Conservation (phyloP, 352 stramenopile genomes). For the Phytophthora citricola region DNA sequence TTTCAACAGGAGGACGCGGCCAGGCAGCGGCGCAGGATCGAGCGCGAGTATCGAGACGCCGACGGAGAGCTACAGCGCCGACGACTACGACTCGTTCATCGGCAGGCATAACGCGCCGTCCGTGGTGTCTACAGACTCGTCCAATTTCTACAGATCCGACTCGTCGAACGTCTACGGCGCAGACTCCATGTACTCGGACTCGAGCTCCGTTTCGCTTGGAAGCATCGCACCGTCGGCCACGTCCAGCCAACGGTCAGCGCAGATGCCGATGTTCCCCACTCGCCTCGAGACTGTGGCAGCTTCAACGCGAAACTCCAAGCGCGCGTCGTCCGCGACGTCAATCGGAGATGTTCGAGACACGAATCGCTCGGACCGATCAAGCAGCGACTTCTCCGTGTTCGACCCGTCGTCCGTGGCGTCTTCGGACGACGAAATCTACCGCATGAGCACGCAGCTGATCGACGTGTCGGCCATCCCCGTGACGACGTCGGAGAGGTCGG, state of each 20-base stretch:
- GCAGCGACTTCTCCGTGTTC: constrained; percentile 51
- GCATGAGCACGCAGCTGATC: constrained; percentile 33
- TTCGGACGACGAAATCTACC: constrained; percentile 16
- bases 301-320: constrained; percentile 19
- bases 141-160: constrained; percentile 9
- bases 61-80: constrained; percentile 27
- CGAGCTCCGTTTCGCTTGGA: constrained; percentile 26
- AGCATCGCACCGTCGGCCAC: constrained; percentile 26
- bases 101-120: constrained; percentile 15
- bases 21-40: constrained; percentile 3
- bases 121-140: constrained; percentile 21
- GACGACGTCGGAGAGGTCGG: constrained; percentile 25
- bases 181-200: constrained; percentile 23
- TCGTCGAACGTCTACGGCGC: constrained; percentile 9
- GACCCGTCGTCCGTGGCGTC: constrained; percentile 34
- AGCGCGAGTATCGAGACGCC: constrained; percentile 33
- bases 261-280: constrained; percentile 11
- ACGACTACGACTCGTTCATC: constrained; percentile 43
- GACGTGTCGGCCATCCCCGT: constrained; percentile 28
- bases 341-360: constrained; percentile 37
- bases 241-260: constrained; percentile 17
- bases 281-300: constrained; percentile 19
- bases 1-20: constrained; percentile 26
- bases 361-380: constrained; percentile 35
- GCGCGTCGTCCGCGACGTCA: constrained; percentile 23